Evolutionary conservation across 2,329 filamentous ascomycete species (phyloP).

Genomic region (Xylaria sp.): DNA sequence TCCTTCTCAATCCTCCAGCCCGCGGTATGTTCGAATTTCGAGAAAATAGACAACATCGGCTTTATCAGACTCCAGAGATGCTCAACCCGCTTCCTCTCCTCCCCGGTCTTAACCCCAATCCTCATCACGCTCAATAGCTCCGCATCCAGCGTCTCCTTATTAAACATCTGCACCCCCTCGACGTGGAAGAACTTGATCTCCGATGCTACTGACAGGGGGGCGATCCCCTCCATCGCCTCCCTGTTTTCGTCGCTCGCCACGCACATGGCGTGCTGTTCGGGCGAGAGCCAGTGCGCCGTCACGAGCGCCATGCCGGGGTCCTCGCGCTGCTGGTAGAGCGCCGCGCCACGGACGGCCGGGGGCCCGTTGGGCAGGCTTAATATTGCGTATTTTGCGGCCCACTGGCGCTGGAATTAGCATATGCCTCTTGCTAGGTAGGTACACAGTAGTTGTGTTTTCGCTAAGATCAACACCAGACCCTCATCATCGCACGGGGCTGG

Average conservation of each 20-base stretch:
- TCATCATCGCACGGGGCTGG: no score
- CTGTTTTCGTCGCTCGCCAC: constrained; percentile 36
- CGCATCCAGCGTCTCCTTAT: constrained; percentile 17
- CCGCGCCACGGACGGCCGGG: constrained; percentile 37
- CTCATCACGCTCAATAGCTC: constrained; percentile 36
- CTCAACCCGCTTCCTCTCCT: constrained; percentile 32
- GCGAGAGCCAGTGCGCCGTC: constrained; percentile 42
- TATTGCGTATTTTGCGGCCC: constrained; percentile 29
- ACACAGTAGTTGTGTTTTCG: no score
- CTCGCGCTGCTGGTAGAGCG: constrained; percentile 39
- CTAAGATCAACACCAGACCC: no score
- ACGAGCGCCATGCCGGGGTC: constrained; percentile 35
- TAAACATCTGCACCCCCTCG: constrained; percentile 30
- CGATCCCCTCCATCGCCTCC: constrained; percentile 21
- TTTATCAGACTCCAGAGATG: constrained; percentile 25
- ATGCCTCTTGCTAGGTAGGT: no score
- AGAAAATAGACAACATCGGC: neutral
- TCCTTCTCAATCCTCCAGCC: constrained; percentile 44
- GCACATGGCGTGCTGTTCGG: constrained; percentile 39
- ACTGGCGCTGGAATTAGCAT: constrained; percentile 26
- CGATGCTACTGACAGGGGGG: neutral
- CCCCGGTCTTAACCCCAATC: constrained; percentile 17
- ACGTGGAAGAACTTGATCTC: constrained; percentile 33
- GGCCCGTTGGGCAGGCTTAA: constrained; percentile 27
- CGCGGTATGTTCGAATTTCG: constrained; percentile 30